A percentile compares a stretch with the other conserved stretches of the same genome.
These are phyloP conservation scores for Arthrobotrys pseudoclavata DNA, from an alignment of 2,329 filamentous ascomycete genomes.

Conservation along the genomic window DNA sequence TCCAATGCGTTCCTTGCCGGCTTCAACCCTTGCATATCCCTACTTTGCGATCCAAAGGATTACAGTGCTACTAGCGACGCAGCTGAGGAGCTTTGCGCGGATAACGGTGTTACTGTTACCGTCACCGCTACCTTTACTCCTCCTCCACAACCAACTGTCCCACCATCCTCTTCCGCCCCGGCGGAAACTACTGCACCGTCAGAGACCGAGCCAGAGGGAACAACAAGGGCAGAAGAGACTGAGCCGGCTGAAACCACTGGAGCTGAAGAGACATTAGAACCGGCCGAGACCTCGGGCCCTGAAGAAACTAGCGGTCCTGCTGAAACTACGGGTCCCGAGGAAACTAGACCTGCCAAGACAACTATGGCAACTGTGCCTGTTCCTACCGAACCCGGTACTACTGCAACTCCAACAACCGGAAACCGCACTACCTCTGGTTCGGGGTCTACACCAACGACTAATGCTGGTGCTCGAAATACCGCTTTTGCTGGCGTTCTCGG, in stretches of 20 bases:
- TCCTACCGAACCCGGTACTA: slow-evolving; percentile 14
- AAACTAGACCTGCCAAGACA: slow-evolving; percentile 5
- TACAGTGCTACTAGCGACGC: slow-evolving; percentile 27
- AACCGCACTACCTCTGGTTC: slow-evolving; percentile 37
- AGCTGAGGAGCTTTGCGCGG: slow-evolving; percentile 32
- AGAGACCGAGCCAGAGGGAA: slow-evolving; percentile 3
- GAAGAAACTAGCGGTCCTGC: neutral
- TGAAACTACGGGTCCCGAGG: neutral
- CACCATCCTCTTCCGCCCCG: slow-evolving; percentile 4
- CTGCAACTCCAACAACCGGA: neutral
- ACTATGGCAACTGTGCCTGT: slow-evolving; percentile 7
- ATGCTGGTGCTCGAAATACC: slow-evolving; percentile 27
- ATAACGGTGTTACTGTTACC: slow-evolving; percentile 37
- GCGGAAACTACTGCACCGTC: slow-evolving; percentile 11
- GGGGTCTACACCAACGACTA: slow-evolving; percentile 40
- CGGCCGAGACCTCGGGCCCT: neutral
- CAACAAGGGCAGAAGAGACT: slow-evolving; percentile 1
- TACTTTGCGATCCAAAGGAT: slow-evolving; percentile 21
- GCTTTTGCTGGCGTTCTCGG: slow-evolving; percentile 22
- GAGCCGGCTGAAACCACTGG: slow-evolving; percentile 22
- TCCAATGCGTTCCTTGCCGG: slow-evolving; percentile 37
- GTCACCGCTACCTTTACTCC: slow-evolving; percentile 41
- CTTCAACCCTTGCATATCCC: slow-evolving; percentile 28
- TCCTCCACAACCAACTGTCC: slow-evolving; percentile 7
- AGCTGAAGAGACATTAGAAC: neutral